Base-by-base conservation (phyloP, 139 green algal species). In the Coccomyxa sp. region DNA sequence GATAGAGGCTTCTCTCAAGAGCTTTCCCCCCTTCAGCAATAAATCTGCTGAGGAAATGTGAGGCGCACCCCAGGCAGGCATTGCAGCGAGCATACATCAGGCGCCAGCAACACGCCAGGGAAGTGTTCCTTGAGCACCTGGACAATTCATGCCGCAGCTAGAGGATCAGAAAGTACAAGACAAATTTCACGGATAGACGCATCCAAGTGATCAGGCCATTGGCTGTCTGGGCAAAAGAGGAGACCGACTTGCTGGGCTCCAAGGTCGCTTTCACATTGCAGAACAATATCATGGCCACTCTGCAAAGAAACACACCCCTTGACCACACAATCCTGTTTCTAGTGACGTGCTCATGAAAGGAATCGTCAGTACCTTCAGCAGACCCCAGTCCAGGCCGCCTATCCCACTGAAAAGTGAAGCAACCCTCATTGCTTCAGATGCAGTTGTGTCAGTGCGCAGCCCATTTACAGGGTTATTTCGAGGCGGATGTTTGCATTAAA, bases 251-350 rank as follows among this genome's bases (percentile, higher is more conserved):
- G 92, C 33, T 93, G 89, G 0, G 90, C 90, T 33, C 92, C 91
- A n/a, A 87, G 88, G 78, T 96, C 93, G 18, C 54, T 84, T 55
- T 96, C 93, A 78, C 93, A 96, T 44, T 95, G 86, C 55, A 97
- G 39, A 14, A 97, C 89, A 24, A 97, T 86, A 77, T 95, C 86
- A 68, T 97, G 93, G 0, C 93, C 93, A 29, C 91, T 90, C 90
- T 95, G 82, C 64, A 82, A 10, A 18, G 12, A 36, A 0, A 64
- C n/a, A 35, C 8, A 14, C n/a, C 9, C 27, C 27, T 24, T 14
- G 27, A n/a, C n/a, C 58, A 78, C 1, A 18, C 40, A 10, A 37
- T 22, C 1, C 10, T 36, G 0, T 8, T 34, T 44, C 8, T 50
- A 54, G 16, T 41, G 12, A 54, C n/a, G 6, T 8, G 39, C 16